Conservation (phyloP, 139 green algal genomes). For the Trebouxia sp. region DNA sequence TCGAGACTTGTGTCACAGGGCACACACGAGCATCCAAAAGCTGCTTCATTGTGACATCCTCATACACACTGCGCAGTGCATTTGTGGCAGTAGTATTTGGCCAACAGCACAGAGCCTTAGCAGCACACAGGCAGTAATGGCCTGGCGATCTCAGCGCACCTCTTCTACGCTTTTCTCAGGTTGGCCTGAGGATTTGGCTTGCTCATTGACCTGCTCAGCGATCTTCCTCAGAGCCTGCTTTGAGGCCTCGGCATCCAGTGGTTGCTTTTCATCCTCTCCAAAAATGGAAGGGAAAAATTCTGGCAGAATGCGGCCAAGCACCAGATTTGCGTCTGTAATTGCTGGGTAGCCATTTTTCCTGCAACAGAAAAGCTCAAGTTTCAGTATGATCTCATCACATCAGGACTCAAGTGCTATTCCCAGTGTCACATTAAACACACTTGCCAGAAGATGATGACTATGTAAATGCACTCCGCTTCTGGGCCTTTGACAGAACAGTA, state of each 20-base stretch:
- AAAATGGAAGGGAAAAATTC: conserved; percentile 97
- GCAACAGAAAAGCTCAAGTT: not conserved
- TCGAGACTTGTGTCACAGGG: no score
- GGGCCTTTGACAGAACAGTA: no score
- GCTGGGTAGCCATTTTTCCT: conserved; percentile 87
- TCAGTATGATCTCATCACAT: no score
- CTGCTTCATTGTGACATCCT: no score
- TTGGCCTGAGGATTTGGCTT: conserved; percentile 36
- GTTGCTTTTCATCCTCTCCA: conserved; percentile 73
- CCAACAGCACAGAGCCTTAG: not conserved
- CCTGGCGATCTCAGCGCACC: conserved; percentile 21
- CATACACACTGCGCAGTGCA: no score
- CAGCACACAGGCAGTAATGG: not conserved
- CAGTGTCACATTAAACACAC: no score
- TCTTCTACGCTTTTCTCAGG: conserved; percentile 72
- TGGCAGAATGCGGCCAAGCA: conserved; percentile 90
- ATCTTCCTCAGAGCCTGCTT: conserved; percentile 61
- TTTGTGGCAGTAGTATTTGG: no score
- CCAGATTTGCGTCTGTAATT: conserved; percentile 95
- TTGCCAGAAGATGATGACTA: no score
- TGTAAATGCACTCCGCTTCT: no score
- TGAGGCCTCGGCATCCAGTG: conserved; percentile 71
- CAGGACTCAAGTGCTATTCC: no score
- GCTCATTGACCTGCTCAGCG: conserved; percentile 61
- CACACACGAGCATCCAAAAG: no score